Conservation (phyloP, 1,284 basidiomycete genomes). For the Omphalotus olearius region DNA sequence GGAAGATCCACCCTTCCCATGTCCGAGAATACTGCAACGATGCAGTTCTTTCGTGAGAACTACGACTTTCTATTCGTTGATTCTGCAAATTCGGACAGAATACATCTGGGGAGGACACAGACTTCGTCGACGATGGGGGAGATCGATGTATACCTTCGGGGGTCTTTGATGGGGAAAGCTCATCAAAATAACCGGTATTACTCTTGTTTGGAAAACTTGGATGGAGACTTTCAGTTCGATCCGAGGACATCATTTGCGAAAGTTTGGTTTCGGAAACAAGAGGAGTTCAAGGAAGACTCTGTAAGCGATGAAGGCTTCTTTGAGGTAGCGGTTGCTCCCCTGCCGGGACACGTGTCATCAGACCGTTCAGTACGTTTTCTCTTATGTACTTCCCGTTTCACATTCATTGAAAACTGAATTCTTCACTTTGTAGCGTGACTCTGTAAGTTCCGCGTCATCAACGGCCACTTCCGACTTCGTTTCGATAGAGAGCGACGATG, state of each 20-base stretch:
- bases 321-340: constrained; percentile 6
- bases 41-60: constrained; percentile 25
- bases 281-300: constrained; percentile 11
- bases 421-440: constrained; percentile 14
- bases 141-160: constrained; percentile 29
- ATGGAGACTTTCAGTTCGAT: constrained; percentile 26
- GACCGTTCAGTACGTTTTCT: constrained; percentile 8
- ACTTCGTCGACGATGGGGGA: constrained; percentile 30
- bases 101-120: constrained; percentile 21
- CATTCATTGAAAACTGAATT: constrained; percentile 11
- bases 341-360: not conserved
- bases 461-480: constrained; percentile 23
- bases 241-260: constrained; percentile 23
- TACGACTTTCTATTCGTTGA: constrained; percentile 10
- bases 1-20: constrained; percentile 17
- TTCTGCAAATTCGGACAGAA: not conserved
- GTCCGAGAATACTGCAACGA: constrained; percentile 18
- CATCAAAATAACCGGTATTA: constrained; percentile 23
- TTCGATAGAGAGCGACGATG: constrained; percentile 16
- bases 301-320: constrained; percentile 15
- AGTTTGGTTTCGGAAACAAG: constrained; percentile 12
- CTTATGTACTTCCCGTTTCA: not conserved
- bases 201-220: constrained; percentile 24
- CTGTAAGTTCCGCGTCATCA: constrained; percentile 16
- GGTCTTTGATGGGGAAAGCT: constrained; percentile 24